Percentiles rank a stretch among this genome's conserved stretches.
phyloP scores from a whole-genome alignment of 1,139 yeast species.

The Candida sanyaensis region DNA sequence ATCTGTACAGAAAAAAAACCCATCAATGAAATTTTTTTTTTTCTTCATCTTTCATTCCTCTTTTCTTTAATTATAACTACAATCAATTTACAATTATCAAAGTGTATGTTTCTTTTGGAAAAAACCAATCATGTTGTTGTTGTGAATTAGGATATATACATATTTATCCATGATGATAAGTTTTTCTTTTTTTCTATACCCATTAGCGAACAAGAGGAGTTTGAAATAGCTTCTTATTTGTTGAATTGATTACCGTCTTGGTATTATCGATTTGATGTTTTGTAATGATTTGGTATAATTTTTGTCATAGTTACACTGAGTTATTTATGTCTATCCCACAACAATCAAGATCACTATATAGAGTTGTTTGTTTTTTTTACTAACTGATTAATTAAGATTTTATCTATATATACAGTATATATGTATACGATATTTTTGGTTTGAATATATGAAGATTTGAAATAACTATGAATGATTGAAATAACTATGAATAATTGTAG shows the following conservation, averaged over 20 bases:
- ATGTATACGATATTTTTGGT: background rate
- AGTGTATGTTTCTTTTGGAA: no score
- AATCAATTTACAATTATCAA: no score
- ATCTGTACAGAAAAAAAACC: background rate
- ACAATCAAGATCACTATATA: background rate
- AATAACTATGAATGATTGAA: no score
- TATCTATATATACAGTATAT: background rate
- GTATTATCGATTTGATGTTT: background rate
- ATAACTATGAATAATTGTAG: no score
- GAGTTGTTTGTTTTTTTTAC: background rate
- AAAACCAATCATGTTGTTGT: background rate
- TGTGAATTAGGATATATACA: background rate
- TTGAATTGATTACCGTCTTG: slow-evolving; percentile 4
- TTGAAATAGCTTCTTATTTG: background rate
- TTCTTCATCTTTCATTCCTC: no score
- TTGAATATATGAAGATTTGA: background rate
- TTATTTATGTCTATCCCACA: background rate
- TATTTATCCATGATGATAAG: background rate
- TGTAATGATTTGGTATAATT: slow-evolving; percentile 6
- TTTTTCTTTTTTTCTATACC: slow-evolving; percentile 1
- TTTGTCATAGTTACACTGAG: slow-evolving; percentile 6
- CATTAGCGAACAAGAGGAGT: slow-evolving; percentile 4
- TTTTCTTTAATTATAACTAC: no score
- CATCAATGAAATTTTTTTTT: no score
- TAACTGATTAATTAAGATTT: background rate